A percentile compares a stretch with the other conserved stretches of the same genome.
Conservation (phyloP, 495 filamentous ascomycete species). For the Neurospora africana region DNA sequence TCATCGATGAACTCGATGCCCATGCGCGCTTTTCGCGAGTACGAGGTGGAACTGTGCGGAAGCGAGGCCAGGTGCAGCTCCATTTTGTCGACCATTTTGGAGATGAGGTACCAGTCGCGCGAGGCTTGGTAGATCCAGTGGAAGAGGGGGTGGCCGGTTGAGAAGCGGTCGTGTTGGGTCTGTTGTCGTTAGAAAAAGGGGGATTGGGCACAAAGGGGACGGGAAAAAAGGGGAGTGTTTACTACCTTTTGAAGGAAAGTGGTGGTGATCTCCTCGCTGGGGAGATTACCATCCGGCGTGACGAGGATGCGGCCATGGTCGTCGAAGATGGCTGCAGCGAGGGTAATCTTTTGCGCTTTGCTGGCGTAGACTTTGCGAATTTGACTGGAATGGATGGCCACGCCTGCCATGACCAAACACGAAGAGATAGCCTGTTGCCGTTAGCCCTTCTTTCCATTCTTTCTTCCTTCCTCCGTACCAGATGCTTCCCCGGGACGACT, state of each 20-base stretch:
- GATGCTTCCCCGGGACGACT: slow-evolving; percentile 3
- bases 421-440: too few relatives aligned
- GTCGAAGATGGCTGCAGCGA: slow-evolving; percentile 71
- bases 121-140: slow-evolving; percentile 79
- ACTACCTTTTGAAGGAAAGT: slow-evolving; percentile 52
- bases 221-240: too few relatives aligned
- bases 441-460: too few relatives aligned
- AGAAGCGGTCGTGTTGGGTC: slow-evolving; percentile 68
- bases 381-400: slow-evolving; percentile 45
- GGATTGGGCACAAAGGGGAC: slow-evolving; percentile 2
- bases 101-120: slow-evolving; percentile 60
- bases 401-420: slow-evolving; percentile 36
- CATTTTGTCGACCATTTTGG: slow-evolving; percentile 61
- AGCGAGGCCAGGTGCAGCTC: slow-evolving; percentile 40
- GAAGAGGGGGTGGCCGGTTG: slow-evolving; percentile 67
- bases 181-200: slow-evolving; percentile 12
- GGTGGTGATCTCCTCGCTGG: slow-evolving; percentile 67
- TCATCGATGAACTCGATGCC: slow-evolving; percentile 28
- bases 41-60: slow-evolving; percentile 16
- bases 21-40: slow-evolving; percentile 10
- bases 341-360: slow-evolving; percentile 66
- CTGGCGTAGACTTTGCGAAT: slow-evolving; percentile 44
- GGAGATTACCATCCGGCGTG: slow-evolving; percentile 68
- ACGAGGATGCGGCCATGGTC: slow-evolving; percentile 66
- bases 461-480: too few relatives aligned